A percentile compares a stretch with the other conserved stretches of the same genome.
phyloP scores from a whole-genome alignment of 2,329 filamentous ascomycete species.

The Aspergillus jensenii region DNA sequence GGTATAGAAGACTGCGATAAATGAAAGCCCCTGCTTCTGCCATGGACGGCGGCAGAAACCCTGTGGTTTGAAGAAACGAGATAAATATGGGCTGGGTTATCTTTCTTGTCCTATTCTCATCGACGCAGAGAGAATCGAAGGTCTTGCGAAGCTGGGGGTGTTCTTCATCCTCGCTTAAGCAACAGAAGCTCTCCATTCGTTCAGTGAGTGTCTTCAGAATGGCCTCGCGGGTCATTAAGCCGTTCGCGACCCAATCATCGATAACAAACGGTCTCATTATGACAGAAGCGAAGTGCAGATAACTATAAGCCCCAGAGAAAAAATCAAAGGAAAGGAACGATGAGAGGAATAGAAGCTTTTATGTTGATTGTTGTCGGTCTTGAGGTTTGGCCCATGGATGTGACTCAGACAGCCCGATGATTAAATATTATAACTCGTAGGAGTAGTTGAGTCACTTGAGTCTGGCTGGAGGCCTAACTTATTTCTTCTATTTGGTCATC shows the following conservation, averaged over 20 bases:
- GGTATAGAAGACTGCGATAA: background rate
- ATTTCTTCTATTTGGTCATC: background rate
- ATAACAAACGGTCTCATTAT: background rate
- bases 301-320: background rate
- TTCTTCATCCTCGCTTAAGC: background rate
- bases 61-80: background rate
- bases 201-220: background rate
- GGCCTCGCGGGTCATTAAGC: background rate
- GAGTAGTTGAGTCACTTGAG: background rate
- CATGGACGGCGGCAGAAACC: background rate
- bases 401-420: background rate
- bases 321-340: background rate
- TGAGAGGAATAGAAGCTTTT: background rate
- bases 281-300: background rate
- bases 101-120: background rate
- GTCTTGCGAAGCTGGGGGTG: background rate
- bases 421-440: background rate
- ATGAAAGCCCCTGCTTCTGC: background rate
- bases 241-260: background rate
- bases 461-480: no score
- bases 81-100: background rate
- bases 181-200: background rate
- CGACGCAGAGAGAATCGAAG: background rate
- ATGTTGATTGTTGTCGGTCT: background rate
- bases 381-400: background rate